Evolutionary conservation across 805 yeast species (phyloP), one percentile per base, ranked within the genome.

Genomic region (Candida hungchunana): DNA sequence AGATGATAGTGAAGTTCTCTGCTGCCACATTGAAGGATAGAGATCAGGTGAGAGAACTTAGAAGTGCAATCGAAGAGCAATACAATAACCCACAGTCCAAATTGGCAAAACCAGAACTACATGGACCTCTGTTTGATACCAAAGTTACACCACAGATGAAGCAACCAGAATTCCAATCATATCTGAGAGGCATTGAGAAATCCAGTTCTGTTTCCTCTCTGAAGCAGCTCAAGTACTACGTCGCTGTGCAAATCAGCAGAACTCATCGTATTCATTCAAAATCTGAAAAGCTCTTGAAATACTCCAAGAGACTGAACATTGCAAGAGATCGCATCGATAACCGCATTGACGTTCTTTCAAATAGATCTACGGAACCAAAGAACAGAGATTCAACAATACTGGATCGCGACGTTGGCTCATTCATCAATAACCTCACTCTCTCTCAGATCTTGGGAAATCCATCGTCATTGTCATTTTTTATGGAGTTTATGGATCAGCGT

Each of bases 61-160:
- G 95, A 42, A 75, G 71, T 16, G 83, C 85, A 1, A 61, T 88
- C 23, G 81, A 79, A 43, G 71, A 75, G 42, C 93, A 87, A 49
- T 67, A 82, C 18, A 32, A 33, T 12, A 38, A 43, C n/a, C 46
- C 46, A 5, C 21, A 33, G 26, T 17, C 37, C 10, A 40, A 33
- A 16, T 22, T 9, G 11, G 21, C 20, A 21, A 46, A 24, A 14
- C 10, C 31, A 13, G 46, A 37, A 13, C 39, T 11, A 8, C 39
- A 19, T 7, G 58, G 55, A 12, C 42, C 53, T 6, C 35, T 62
- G 30, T 46, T 62, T 42, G 58, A 50, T 15, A 46, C 51, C 15
- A 58, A 58, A 31, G 46, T 74, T 18, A 62, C 65, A 0, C 59
- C 69, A 2, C 59, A 56, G 16, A 64, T 74, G 26, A 64, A 64